Percentiles rank a stretch among this genome's conserved stretches.
phyloP scores from a whole-genome alignment of 441 rosid genomes.

The Corymbia citriodora region DNA sequence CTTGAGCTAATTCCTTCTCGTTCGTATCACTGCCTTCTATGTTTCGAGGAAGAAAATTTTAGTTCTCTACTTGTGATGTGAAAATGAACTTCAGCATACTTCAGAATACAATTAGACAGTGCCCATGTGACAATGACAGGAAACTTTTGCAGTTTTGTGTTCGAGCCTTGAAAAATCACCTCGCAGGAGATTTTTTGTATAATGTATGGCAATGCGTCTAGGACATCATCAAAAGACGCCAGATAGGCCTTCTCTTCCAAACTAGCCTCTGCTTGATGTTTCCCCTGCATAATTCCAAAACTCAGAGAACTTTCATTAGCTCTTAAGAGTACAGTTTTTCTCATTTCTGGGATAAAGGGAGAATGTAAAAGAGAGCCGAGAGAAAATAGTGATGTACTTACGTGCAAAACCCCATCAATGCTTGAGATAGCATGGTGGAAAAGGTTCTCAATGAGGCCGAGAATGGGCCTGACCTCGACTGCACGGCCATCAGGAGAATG shows the following conservation, averaged over 20 bases:
- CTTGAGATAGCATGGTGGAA: not conserved
- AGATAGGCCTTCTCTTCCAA: slow-evolving; percentile 4
- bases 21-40: not conserved
- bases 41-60: not conserved
- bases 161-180: not conserved
- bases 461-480: not conserved
- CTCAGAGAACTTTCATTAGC: not conserved
- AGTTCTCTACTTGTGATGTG: not conserved
- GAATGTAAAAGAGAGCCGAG: not conserved
- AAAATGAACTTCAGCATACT: not conserved
- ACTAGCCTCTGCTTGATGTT: not conserved
- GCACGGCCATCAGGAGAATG: slow-evolving; percentile 8
- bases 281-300: not conserved
- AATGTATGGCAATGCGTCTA: not conserved
- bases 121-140: not conserved
- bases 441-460: not conserved
- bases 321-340: not conserved
- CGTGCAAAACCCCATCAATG: not conserved
- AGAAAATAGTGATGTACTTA: not conserved
- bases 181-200: slow-evolving; percentile 6
- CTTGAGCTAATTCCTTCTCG: not conserved
- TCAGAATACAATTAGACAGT: not conserved
- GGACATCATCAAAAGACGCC: not conserved
- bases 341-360: not conserved
- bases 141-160: not conserved